Evolutionary conservation across 768 basidiomycete genomes (phyloP), one percentile per base, ranked within the genome.

Genomic region (Clitopilus hobsonii): DNA sequence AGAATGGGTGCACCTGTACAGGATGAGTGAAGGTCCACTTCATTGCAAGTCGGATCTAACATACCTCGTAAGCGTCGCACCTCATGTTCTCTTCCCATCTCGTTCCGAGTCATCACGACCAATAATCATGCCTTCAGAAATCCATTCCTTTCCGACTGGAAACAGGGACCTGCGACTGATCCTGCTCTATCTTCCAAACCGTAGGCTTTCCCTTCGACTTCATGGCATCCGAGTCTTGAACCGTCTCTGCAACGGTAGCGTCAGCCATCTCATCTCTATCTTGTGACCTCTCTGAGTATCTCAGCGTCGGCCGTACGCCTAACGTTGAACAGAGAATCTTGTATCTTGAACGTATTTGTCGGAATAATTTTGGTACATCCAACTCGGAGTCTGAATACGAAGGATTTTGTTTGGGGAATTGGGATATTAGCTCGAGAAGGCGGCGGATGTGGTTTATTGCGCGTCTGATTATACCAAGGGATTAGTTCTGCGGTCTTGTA

Each of bases 341-440:
- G 70, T 98, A 97, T 58, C 89, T 81, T 1, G 94, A 91, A 38
- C 92, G 82, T 56, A 98, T 94, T 58, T 91, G 85, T 24, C 86
- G 81, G 59, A 96, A 84, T 24, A 94, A 80, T 54, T 82, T 83
- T 7, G 85, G 70, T 45, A 96, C 81, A 67, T 97, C 94, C 14
- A 87, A 49, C 22, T 86, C 83, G 29, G 72, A 64, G 22, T 71
- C 66, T 4, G 71, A 58, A 0, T 74, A 66, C 49, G 84, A 81
- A 26, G 91, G 89, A 67, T 98, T 97, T 51, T 75, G 69, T 22
- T 73, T 79, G 1, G 95, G 95, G 66, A 97, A 97, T 53, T 81
- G 79, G 1, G 76, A 69, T 36, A 94, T 84, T 41, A 91, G 78
- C 4, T 83, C 79, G 11, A 94, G 77, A 2, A 98, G 81, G 56